A percentile compares a stretch with the other conserved stretches of the same genome.
phyloP scores from a whole-genome alignment of 306 rosid species.

The Quercus gilva region DNA sequence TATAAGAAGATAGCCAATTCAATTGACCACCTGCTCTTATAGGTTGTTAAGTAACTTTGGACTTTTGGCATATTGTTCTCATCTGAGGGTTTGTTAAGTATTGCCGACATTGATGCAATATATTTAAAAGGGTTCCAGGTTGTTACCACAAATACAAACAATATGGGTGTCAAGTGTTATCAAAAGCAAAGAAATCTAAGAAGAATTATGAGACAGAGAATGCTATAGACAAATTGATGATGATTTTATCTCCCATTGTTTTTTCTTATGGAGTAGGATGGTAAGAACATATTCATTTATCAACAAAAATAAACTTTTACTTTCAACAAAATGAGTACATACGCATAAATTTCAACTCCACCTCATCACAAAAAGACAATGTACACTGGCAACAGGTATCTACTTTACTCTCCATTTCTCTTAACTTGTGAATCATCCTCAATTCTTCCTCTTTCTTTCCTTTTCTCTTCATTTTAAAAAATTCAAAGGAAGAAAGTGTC shows the following conservation, averaged over 20 bases:
- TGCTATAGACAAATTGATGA: neutral
- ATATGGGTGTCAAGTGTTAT: neutral
- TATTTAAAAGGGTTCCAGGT: neutral
- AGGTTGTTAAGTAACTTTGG: neutral
- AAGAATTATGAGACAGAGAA: neutral
- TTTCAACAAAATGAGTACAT: neutral
- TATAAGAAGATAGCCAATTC: neutral
- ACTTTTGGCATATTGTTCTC: neutral
- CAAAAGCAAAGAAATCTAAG: neutral
- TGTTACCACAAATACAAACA: neutral
- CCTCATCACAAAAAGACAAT: neutral
- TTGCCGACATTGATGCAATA: neutral
- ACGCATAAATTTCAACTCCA: neutral
- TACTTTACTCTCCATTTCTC: neutral
- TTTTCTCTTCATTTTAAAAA: neutral
- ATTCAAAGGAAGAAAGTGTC: neutral
- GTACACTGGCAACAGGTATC: neutral
- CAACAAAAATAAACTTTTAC: neutral
- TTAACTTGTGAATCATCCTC: neutral
- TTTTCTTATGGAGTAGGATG: neutral
- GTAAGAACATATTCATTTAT: neutral
- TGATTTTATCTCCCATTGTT: neutral
- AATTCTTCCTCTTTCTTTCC: neutral
- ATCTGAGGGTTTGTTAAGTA: neutral
- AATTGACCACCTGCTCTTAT: neutral